Base-by-base conservation (phyloP, 179 eudicot species). In the Camellia oleifera region DNA sequence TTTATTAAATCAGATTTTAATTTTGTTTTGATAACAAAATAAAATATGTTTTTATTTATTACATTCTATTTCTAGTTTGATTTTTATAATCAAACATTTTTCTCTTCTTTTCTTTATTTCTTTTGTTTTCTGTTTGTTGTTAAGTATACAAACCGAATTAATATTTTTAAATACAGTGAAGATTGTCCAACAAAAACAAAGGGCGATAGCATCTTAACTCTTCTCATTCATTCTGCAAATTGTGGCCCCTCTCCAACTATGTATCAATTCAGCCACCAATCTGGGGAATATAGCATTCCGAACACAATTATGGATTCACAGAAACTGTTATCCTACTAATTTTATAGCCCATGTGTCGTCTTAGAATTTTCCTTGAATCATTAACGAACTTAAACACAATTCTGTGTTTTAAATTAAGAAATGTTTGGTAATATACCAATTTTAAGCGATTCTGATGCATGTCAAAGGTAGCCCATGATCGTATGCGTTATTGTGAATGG, bases 391-490 rank as follows among this genome's bases (percentile, higher is more conserved):
- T 42, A 74, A 56, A n/a, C 40, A 69, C 53, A 54, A 48, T 48
- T 48, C 52, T 48, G 52, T 48, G 52, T 48, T 48, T 48, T 26
- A 26, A 26, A 26, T 26, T 4, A 10, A 72, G 75, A 72, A 15
- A 50, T 50, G 60, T 72, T 72, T 72, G 60, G 42, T 17, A 23
- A n/a, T 50, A 48, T 50, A 18, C 75, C 75, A 48, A 72, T 72
- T 50, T 50, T 1, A 72, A 18, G 60, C 57, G 0, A 58, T 50
- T 71, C 13, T 10, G 17, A 72, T 72, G 75, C 57, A 17, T n/a
- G 46, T 56, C 54, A 7, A 70, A 50, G 44, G 60, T 42, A 48
- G 18, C 56, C 13, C 4, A 48, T 48, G 18, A 26, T 44, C 69
- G 32, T 32, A 2, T 67, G 2, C 15, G 17, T 13, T 12, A 42